phyloP scores from a whole-genome alignment of 2,329 filamentous ascomycete species.

The Alternaria ventricosa region DNA sequence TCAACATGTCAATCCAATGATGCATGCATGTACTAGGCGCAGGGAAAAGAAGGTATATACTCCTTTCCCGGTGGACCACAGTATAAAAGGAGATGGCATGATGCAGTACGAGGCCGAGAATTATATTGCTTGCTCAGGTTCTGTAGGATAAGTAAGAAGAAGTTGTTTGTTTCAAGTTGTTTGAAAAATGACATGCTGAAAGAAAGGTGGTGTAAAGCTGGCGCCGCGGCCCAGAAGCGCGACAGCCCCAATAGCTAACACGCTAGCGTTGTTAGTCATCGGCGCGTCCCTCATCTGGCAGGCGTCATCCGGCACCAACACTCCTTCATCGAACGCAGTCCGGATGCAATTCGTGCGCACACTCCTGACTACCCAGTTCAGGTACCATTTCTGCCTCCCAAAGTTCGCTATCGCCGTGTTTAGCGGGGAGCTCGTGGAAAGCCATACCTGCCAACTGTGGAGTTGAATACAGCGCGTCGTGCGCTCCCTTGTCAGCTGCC shows the following conservation, averaged over 20 bases:
- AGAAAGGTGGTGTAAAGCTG: background rate
- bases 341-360: background rate
- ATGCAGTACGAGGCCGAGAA: background rate
- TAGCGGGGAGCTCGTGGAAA: background rate
- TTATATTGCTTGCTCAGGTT: background rate
- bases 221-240: background rate
- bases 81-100: background rate
- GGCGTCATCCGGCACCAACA: no score
- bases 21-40: background rate
- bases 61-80: background rate
- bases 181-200: background rate
- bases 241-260: background rate
- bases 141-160: rapidly evolving
- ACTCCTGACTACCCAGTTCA: background rate
- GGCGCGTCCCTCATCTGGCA: background rate
- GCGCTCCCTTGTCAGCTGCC: background rate
- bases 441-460: background rate
- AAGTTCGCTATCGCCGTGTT: background rate
- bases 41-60: background rate
- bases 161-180: rapidly evolving
- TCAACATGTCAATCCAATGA: background rate
- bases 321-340: background rate
- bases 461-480: background rate
- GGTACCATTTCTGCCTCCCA: background rate
- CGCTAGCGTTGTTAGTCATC: background rate